Base-by-base conservation (phyloP, 2,329 filamentous ascomycete species). In the Alternaria gaisen region DNA sequence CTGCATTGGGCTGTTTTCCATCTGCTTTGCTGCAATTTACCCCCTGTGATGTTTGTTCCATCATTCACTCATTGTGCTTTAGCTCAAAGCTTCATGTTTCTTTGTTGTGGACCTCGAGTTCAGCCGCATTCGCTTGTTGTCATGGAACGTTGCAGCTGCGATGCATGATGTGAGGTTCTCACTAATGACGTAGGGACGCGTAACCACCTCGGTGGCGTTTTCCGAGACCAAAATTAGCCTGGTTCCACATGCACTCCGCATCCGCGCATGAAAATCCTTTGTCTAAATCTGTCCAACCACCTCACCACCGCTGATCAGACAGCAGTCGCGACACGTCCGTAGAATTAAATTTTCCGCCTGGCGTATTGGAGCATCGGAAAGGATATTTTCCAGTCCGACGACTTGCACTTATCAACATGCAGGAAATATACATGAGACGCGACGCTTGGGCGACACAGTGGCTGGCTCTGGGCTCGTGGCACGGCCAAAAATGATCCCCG, bases 181-280 rank as follows among this genome's bases (percentile, higher is more conserved):
- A 32, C 56, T 28, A 11, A 41, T 58, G 56, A 58, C 56, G 56
- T 58, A 54, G 24, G 20, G 50, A 42, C 56, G 32, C 56, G 56
- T 51, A 51, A 54, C 26, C 34, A 26, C 12, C 32, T 36, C 30
- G 41, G 56, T 40, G 30, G 48, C 51, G 36, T 24, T 34, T 44
- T 41, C 50, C 56, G 50, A 53, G 20, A 40, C 38, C 18, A 50
- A 54, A 47, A 20, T 28, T 54, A 58, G 50, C 41, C 50, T 3
- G 9, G 16, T 40, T 20, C 18, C 41, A 28, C 14, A 40, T 58
- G 50, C 56, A 53, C 50, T 54, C 41, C 41, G 41, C 50, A 53
- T 51, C 38, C 34, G 30, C 24, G 32, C 53, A 46, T 50, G 30
- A n/a, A 32, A 32, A 36, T 26, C 22, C 46, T 38, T 38, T 50